Evolutionary conservation across 106 monocot genomes (phyloP).

Genomic region (Gastrodia elata): DNA sequence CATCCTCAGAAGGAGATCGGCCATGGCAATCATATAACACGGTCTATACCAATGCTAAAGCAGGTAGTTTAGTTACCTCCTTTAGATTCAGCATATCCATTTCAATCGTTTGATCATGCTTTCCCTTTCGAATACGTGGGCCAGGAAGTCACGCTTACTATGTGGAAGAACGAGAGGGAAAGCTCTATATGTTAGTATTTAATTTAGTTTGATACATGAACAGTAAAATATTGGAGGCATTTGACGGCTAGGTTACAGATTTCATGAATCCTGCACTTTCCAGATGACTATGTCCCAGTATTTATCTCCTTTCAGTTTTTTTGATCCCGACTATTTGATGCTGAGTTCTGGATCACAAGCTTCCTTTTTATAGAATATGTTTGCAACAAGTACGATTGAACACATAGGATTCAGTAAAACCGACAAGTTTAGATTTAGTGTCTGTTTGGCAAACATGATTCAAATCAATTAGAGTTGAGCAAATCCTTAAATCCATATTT

Average conservation of each 20-base stretch:
- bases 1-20: conserved; percentile 55
- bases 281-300: neutral
- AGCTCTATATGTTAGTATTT: neutral
- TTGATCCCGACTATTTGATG: neutral
- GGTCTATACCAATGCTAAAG: conserved; percentile 91
- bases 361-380: too few species aligned
- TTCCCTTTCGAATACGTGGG: neutral
- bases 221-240: neutral
- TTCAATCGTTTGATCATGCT: neutral
- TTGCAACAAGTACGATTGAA: too few species aligned
- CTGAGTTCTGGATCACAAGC: neutral
- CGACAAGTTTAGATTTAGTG: too few species aligned
- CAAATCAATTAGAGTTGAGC: too few species aligned
- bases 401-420: too few species aligned
- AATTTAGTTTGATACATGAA: neutral
- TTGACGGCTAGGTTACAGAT: neutral
- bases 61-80: conserved; percentile 30
- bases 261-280: neutral
- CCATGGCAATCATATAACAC: conserved; percentile 95
- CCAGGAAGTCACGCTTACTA: neutral
- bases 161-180: neutral
- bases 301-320: neutral
- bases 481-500: too few species aligned
- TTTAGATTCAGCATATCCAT: neutral
- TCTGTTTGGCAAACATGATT: too few species aligned